These are phyloP conservation scores for Pleurozium schreberi DNA, from an alignment of 225 moss, liverwort and hornwort species.

Conservation along the genomic window DNA sequence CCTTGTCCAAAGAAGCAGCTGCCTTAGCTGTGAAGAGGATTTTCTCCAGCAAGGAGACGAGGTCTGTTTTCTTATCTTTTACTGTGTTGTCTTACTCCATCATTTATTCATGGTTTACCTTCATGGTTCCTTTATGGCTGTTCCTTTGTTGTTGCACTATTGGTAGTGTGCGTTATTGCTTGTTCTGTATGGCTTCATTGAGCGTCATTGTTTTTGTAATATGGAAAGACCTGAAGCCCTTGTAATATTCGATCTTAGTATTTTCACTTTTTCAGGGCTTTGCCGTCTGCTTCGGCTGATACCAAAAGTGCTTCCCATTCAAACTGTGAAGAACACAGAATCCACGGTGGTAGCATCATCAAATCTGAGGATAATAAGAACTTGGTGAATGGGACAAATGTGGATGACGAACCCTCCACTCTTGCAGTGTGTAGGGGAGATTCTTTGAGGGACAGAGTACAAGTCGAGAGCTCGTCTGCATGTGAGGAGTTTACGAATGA, in stretches of 20 bases:
- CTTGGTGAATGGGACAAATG: conserved; percentile 4
- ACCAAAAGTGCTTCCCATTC: neutral
- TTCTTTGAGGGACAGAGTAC: conserved; percentile 4
- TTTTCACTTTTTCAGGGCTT: conserved; percentile 15
- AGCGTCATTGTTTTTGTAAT: neutral
- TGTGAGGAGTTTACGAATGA: conserved; percentile 26
- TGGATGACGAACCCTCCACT: conserved; percentile 47
- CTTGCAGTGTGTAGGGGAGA: conserved; percentile 36
- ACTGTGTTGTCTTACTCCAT: neutral
- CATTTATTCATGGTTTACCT: neutral
- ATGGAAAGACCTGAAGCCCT: neutral
- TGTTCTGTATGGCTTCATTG: neutral
- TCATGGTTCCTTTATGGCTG: neutral
- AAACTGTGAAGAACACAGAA: conserved; percentile 2
- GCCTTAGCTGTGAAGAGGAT: conserved; percentile 84
- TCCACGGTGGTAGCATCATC: neutral
- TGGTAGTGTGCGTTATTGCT: neutral
- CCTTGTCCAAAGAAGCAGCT: conserved; percentile 86
- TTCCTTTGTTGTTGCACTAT: neutral
- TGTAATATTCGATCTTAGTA: neutral
- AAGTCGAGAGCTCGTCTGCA: conserved; percentile 36
- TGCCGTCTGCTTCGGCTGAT: conserved; percentile 3
- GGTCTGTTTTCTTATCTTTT: conserved; percentile 26
- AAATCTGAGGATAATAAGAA: neutral
- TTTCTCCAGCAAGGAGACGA: conserved; percentile 47